Evolutionary conservation across 2,329 filamentous ascomycete species (phyloP).

Genomic region (Aspergillus texensis): DNA sequence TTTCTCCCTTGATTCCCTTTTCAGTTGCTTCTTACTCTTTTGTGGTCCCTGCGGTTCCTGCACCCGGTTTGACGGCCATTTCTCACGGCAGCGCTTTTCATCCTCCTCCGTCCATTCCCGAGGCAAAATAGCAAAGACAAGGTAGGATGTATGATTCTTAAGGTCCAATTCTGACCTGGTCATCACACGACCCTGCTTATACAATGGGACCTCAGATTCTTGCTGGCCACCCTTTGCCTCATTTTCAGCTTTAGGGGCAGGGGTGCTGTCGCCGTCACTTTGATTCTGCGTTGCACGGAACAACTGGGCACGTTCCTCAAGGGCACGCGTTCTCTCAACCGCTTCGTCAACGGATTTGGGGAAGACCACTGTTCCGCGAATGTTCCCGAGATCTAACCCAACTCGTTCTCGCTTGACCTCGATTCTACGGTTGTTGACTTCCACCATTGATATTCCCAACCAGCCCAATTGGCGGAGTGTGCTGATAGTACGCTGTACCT

Average conservation of each 20-base stretch:
- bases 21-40: constrained; percentile 45
- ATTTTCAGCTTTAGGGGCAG: constrained; percentile 18
- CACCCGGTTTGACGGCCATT: constrained; percentile 66
- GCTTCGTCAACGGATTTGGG: constrained; percentile 76
- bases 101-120: constrained; percentile 81
- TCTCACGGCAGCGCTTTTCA: constrained; percentile 67
- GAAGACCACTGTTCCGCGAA: constrained; percentile 67
- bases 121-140: constrained; percentile 91
- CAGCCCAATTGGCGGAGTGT: constrained; percentile 79
- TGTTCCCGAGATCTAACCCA: constrained; percentile 69
- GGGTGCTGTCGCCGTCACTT: constrained; percentile 20
- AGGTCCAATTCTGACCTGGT: constrained; percentile 84
- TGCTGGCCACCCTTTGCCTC: constrained; percentile 17
- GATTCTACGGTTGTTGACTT: constrained; percentile 76
- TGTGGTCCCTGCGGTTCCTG: constrained; percentile 26
- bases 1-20: constrained; percentile 50
- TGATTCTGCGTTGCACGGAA: constrained; percentile 56
- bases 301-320: constrained; percentile 69
- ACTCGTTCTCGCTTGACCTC: constrained; percentile 81
- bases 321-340: constrained; percentile 69
- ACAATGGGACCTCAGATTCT: constrained; percentile 51
- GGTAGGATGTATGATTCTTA: constrained; percentile 96
- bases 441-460: constrained; percentile 92
- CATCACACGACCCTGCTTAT: constrained; percentile 74
- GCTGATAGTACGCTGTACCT: constrained; percentile 84